Evolutionary conservation across 805 yeast genomes (phyloP), one percentile per base, ranked within the genome.

Genomic region (Clavispora fructus): DNA sequence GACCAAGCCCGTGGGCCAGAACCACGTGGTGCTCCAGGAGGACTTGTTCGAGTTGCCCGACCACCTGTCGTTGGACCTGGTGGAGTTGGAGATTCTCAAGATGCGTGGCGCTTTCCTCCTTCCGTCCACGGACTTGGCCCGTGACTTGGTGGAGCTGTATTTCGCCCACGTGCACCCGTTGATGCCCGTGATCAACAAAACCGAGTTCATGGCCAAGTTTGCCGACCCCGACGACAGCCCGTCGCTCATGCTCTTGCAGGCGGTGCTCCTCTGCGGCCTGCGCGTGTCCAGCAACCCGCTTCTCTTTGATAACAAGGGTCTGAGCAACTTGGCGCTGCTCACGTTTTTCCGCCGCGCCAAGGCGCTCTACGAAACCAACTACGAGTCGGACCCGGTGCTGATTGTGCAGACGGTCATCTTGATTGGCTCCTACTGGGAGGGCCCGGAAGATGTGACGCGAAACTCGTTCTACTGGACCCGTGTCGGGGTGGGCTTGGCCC

Each of bases 341-440:
- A 71, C 76, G 2, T 78, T 86, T 49, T 82, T 81, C 63, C 75
- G 80, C 53, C 73, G 95, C 14, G 91, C 90, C 4, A 84, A 83
- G 64, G 87, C 89, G 0, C 64, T 87, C 25, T 85, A 78, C 60
- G 92, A 86, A 56, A 77, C 86, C 1, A 78, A 77, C 51, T 78
- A 79, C 53, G 94, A 87, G 63, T 65, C 74, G 29, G 89, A 85
- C 56, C 79, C 86, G 1, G 68, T 83, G 1, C 65, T 78, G 6
- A 64, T 83, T 23, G 71, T 86, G 8, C 90, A 84, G 57, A 74
- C 89, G 0, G 66, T 83, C 33, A 62, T 80, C 19, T 63, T 86
- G 27, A 72, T 87, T 49, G 84, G 86, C 0, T 75, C 82, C 55
- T 83, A 80, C 63, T 82, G 89, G 82, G 91, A 83, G 52, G 83